These are phyloP conservation scores for Cryphonectria radicalis DNA, from an alignment of 2,329 filamentous ascomycete genomes.

Conservation along the genomic window DNA sequence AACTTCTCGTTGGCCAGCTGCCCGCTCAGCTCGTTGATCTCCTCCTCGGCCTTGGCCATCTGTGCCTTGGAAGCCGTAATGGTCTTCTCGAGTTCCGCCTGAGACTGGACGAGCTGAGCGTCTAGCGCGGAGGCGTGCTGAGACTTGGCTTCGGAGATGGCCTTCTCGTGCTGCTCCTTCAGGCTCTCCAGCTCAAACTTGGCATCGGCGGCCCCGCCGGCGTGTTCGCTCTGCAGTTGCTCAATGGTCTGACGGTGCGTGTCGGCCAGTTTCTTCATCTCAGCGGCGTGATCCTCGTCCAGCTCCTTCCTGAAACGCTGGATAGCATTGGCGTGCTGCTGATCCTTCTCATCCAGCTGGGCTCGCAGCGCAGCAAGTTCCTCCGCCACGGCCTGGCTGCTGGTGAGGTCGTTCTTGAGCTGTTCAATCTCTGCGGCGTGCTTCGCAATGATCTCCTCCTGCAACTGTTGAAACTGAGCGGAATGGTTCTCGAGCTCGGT, in stretches of 20 bases:
- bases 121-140: conserved; percentile 44
- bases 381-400: conserved; percentile 39
- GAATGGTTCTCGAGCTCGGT: conserved; percentile 35
- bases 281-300: conserved; percentile 47
- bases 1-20: conserved; percentile 64
- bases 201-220: conserved; percentile 38
- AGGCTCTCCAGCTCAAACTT: conserved; percentile 46
- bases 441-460: conserved; percentile 32
- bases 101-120: conserved; percentile 41
- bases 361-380: conserved; percentile 37
- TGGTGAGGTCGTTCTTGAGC: conserved; percentile 41
- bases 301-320: conserved; percentile 47
- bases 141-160: conserved; percentile 50
- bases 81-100: conserved; percentile 43
- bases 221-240: conserved; percentile 43
- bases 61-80: conserved; percentile 44
- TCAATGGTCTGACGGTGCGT: conserved; percentile 49
- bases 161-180: conserved; percentile 40
- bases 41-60: conserved; percentile 51
- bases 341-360: conserved; percentile 41
- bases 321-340: conserved; percentile 42
- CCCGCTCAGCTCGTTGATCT: conserved; percentile 54
- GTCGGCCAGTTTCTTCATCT: conserved; percentile 52
- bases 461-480: conserved; percentile 25
- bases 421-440: conserved; percentile 43